Base-by-base conservation (phyloP, 495 filamentous ascomycete species). In the Talaromyces nanjingensis region DNA sequence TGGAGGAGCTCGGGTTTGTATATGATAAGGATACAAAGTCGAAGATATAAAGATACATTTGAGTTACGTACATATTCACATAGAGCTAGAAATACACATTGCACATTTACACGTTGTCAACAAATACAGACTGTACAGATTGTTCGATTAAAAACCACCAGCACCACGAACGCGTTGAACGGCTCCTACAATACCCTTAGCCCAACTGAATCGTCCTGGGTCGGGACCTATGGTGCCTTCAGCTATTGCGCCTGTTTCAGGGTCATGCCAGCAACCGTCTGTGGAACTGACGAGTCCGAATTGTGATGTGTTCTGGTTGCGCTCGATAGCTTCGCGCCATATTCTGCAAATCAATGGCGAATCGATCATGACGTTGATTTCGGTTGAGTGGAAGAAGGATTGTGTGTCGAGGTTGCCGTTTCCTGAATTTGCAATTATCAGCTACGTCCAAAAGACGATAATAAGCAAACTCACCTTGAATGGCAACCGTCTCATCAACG, bases 391-490 rank as follows among this genome's bases (percentile, higher is more conserved):
- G 66, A 79, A 91, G 84, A 86, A 93, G 64, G 80, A 84, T 75
- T 93, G 90, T n/a, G 89, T 91, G 62, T 93, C 89, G 68, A 90
- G 85, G 69, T 93, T 93, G 1, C 90, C 89, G 65, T 84, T 90
- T 6, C 89, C 88, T 76, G 20, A 57, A 22, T 20, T 45, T 33
- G 12, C 34, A 52, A 52, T 3, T 18, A 49, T 67, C 39, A 68
- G 60, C 25, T 27, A 27, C 27, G 27, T 27, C 27, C 4, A 27
- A 27, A 27, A 0, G 27, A 27, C 27, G 3, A 27, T 4, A 4
- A 4, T 4, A 5, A 27, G 27, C 3, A 5, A 27, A 27, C 59
- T 49, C 64, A 74, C 78, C 78, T 64, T 87, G 81, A 56, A 92
- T 86, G 12, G 81, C 87, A 65, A 93, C 74, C 53, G 74, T 77